Base-by-base conservation (phyloP, 257 asterid genomes). In the Petunia axillaris region DNA sequence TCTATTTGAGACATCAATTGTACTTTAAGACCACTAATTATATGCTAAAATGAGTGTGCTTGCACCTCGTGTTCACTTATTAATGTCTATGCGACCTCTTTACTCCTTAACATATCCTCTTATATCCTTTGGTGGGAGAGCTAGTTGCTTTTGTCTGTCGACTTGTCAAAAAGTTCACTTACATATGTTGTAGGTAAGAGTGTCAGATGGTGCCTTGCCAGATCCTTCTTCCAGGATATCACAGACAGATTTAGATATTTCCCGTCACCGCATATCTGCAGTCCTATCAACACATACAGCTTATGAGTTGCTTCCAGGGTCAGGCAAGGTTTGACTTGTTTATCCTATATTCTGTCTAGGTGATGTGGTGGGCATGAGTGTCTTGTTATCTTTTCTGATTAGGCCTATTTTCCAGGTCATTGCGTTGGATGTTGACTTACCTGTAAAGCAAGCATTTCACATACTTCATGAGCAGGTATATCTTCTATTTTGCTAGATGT, bases 401-500 rank as follows among this genome's bases (percentile, higher is more conserved):
- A 58, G 59, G 55, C 68, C 75, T 57, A 54, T 37, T 54, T 80
- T 82, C 59, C 90, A 94, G 98, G 94, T 94, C 79, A 85, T 93
- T 84, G 97, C 98, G 73, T 87, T 94, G 84, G 98, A 93, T 82
- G 95, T 94, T 2, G 94, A 93, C 65, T 81, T 94, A 76, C 98
- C 98, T 63, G 96, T 94, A 82, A 94, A 93, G 87, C 98, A 93
- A 84, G 98, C 98, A 50, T 93, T 94, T 88, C 97, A 93, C 88
- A 94, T 94, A 85, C 91, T 94, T 82, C 95, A 94, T 6, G 98
- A 96, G 88, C 98, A 96, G 98, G 99, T 96, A 89, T 39, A 46
- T 48, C 50, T 60, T 66, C n/a, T 58, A 43, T 83, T 15, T 0
- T 54, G 53, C 66, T 80, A 67, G 62, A 71, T 71, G 35, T 10